phyloP scores from a whole-genome alignment of 1,284 basidiomycete genomes.

The Ustilago curta region DNA sequence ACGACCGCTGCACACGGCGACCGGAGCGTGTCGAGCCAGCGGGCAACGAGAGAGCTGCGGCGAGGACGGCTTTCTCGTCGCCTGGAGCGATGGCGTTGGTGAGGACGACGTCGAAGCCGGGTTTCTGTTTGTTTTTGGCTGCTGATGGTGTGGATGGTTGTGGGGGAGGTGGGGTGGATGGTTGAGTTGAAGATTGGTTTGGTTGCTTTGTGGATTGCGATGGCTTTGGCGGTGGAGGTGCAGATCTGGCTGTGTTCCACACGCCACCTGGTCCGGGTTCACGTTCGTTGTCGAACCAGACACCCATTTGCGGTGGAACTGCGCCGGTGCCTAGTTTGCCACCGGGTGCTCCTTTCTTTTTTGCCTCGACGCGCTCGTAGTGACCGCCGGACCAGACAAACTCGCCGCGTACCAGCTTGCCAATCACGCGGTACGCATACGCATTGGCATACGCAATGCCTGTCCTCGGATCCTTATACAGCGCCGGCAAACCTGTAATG shows the following conservation, averaged over 20 bases:
- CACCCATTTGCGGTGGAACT: constrained; percentile 41
- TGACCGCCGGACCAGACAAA: constrained; percentile 53
- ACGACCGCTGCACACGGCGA: constrained; percentile 30
- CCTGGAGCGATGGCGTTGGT: constrained; percentile 51
- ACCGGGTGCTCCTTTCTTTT: background rate
- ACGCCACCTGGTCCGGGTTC: constrained; percentile 43
- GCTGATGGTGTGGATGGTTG: background rate
- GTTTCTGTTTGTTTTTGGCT: constrained; percentile 17
- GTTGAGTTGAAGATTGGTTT: background rate
- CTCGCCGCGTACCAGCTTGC: constrained; percentile 74
- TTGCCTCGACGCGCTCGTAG: no score
- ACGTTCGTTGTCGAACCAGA: constrained; percentile 34
- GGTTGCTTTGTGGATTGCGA: background rate
- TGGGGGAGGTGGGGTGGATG: background rate
- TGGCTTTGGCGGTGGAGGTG: background rate
- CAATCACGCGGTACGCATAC: constrained; percentile 77
- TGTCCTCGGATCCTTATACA: constrained; percentile 80
- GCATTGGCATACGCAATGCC: constrained; percentile 81
- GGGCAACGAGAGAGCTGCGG: constrained; percentile 41
- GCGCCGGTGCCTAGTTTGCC: constrained; percentile 18
- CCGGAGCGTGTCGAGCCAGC: constrained; percentile 47
- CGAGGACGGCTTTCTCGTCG: constrained; percentile 50
- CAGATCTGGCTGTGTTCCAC: constrained; percentile 9
- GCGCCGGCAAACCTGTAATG: constrained; percentile 71
- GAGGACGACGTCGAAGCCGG: constrained; percentile 41